Evolutionary conservation across 768 basidiomycete species (phyloP).

Genomic region (Rubroboletus pulcherrimus): DNA sequence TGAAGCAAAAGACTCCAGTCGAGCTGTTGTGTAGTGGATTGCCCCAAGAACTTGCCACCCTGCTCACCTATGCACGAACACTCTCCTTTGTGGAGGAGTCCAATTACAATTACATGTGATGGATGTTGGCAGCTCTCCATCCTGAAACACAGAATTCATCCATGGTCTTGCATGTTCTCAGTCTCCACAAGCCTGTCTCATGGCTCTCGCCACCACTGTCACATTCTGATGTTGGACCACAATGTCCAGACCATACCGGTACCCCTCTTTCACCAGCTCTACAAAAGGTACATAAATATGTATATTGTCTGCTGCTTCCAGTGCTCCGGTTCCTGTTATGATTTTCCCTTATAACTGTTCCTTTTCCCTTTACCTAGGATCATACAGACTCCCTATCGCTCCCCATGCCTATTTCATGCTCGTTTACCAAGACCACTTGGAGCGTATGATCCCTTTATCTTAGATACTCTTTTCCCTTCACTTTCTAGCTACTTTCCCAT

Average conservation of each 20-base stretch:
- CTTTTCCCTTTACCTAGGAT: too few species aligned
- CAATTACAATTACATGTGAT: background rate
- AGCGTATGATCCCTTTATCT: too few species aligned
- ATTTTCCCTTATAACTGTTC: too few species aligned
- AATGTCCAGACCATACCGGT: background rate
- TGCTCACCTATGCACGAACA: background rate
- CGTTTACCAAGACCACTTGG: too few species aligned
- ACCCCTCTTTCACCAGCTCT: background rate
- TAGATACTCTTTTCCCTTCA: too few species aligned
- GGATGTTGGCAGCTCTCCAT: background rate
- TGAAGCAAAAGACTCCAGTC: background rate
- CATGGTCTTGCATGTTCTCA: background rate
- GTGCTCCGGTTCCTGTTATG: too few species aligned
- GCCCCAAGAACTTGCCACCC: background rate
- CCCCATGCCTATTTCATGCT: too few species aligned
- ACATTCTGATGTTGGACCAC: background rate
- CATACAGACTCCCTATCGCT: too few species aligned
- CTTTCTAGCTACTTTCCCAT: too few species aligned
- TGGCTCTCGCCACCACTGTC: background rate
- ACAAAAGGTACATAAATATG: background rate
- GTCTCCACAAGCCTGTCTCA: background rate
- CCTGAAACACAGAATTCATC: background rate
- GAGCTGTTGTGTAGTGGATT: background rate
- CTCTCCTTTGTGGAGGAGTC: background rate
- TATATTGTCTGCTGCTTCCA: background rate